phyloP scores from a whole-genome alignment of 352 stramenopile species.

The Globisporangium sylvaticum region DNA sequence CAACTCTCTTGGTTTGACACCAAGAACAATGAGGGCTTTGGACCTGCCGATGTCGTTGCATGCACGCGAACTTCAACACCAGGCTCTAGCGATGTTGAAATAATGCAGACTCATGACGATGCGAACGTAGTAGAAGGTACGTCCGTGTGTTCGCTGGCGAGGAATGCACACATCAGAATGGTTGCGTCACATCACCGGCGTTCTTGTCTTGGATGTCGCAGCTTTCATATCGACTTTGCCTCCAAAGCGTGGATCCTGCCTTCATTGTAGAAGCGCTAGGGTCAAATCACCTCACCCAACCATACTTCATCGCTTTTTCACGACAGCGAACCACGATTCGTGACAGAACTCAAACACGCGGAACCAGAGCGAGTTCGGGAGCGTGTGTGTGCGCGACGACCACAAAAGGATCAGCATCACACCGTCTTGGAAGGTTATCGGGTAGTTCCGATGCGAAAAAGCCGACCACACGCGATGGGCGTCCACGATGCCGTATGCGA shows the following conservation, averaged over 20 bases:
- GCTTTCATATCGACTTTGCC: background rate
- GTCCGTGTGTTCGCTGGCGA: too few species aligned
- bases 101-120: too few species aligned
- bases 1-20: too few species aligned
- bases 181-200: too few species aligned
- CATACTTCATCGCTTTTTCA: background rate
- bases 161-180: too few species aligned
- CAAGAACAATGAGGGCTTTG: too few species aligned
- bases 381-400: conserved; percentile 32
- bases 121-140: too few species aligned
- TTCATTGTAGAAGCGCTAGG: background rate
- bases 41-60: too few species aligned
- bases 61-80: too few species aligned
- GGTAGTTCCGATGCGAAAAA: conserved; percentile 42
- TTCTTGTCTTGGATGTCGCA: too few species aligned
- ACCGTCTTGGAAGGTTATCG: conserved; percentile 29
- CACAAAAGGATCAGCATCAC: conserved; percentile 44
- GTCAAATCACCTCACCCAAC: background rate
- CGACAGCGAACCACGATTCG: conserved; percentile 46
- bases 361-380: conserved; percentile 47
- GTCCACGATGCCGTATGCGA: conserved; percentile 46
- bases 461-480: conserved; percentile 41
- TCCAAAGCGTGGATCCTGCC: background rate
- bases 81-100: too few species aligned
- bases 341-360: conserved; percentile 54